Conservation (phyloP, 2,329 filamentous ascomycete genomes). For the Phialocephala subalpina region DNA sequence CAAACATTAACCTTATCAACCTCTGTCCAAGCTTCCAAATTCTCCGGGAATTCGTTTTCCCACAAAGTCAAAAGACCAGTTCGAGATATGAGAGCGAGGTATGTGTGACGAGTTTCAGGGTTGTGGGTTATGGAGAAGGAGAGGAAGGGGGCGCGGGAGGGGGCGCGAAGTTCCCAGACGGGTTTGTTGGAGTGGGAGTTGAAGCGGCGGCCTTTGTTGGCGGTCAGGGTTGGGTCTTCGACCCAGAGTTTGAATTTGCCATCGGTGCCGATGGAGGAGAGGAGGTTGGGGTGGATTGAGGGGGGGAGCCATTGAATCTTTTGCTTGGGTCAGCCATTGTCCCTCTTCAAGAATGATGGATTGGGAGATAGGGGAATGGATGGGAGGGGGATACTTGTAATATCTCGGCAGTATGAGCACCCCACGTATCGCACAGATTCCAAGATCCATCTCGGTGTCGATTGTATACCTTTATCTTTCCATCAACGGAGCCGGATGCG, state of each 20-base stretch:
- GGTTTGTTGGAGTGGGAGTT: constrained; percentile 73
- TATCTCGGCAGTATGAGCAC: constrained; percentile 89
- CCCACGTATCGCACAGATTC: constrained; percentile 87
- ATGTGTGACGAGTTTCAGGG: constrained; percentile 81
- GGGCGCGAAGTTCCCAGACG: constrained; percentile 46
- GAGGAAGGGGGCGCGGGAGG: constrained; percentile 59
- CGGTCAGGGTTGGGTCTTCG: constrained; percentile 83
- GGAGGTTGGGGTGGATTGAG: constrained; percentile 83
- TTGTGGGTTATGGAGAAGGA: constrained; percentile 87
- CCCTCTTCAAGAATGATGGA: not conserved
- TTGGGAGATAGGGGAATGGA: not conserved
- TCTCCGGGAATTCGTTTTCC: constrained; percentile 87
- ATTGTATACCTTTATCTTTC: constrained; percentile 92
- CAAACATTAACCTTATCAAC: constrained; percentile 82
- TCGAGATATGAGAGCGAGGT: constrained; percentile 83
- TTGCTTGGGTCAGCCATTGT: constrained; percentile 18
- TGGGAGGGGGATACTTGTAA: constrained; percentile 72
- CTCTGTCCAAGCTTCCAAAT: constrained; percentile 76
- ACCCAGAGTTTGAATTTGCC: constrained; percentile 92
- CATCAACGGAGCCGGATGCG: constrained; percentile 90
- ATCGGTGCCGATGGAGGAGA: constrained; percentile 89
- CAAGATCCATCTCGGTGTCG: constrained; percentile 79
- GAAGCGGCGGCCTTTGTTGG: constrained; percentile 80
- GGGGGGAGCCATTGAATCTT: constrained; percentile 94
- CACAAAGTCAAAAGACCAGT: constrained; percentile 83